Base-by-base conservation (phyloP, 768 basidiomycete species). In the Mycena floridula region DNA sequence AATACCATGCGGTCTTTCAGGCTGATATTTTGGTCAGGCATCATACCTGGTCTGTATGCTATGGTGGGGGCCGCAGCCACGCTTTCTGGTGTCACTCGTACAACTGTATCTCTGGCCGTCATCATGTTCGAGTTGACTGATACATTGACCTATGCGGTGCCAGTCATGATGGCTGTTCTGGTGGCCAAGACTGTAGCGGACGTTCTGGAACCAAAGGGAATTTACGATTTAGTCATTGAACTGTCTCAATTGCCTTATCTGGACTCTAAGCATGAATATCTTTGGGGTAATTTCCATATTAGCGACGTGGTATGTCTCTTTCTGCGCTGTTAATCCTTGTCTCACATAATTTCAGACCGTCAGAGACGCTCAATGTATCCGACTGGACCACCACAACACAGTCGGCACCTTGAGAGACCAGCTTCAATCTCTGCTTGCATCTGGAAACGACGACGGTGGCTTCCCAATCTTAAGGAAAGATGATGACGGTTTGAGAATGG, bases 31-130 rank as follows among this genome's bases (percentile, higher is more conserved):
- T 24, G n/a, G 9, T 18, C 45, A 76, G 74, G 73, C 50, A 71
- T 97, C 42, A 69, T 93, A 12, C 93, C 94, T 7, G 95, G 95
- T 3, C 65, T 93, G 26, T 95, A 95, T 64, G 90, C 91, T 4
- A 94, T 96, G 89, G 88, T 92, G 21, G 96, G 96, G 25, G 96
- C 96, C 1, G 95, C 93, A 2, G 92, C 93, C 0, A 73, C 92
- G 0, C 70, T 99, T 37, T 93, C 93, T 23, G 95, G 96, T n/a
- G 94, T 97, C 13, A 97, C 95, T 83, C 72, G 90, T 26, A 92
- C 89, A 20, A 93, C 90, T 0, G 88, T 98, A 21, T 94, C 92
- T 0, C 75, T 97, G 45, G 92, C 92, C 3, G 96, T 98, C 41
- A 99, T 98, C 63, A 90, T 86, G 70, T 49, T 49, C 18, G 48